Evolutionary conservation across 805 yeast genomes (phyloP).

Genomic region (Hanseniaspora meyeri): DNA sequence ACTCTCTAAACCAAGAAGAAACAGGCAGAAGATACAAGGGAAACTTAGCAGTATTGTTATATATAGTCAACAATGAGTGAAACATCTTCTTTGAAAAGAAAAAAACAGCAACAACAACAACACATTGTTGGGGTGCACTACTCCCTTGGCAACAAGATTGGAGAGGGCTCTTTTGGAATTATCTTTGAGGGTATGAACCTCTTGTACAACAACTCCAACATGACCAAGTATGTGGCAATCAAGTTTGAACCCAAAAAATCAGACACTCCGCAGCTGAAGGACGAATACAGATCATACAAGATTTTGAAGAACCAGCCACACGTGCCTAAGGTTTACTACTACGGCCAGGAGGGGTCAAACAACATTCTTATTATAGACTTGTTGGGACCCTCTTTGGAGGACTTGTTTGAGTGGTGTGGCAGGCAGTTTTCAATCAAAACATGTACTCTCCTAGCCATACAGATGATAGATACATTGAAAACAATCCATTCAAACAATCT

Average conservation of each 20-base stretch:
- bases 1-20: too few relatives aligned
- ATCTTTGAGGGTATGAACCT: constrained; percentile 71
- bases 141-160: constrained; percentile 71
- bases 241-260: constrained; percentile 71
- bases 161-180: constrained; percentile 80
- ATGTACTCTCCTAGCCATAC: constrained; percentile 61
- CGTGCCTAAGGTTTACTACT: constrained; percentile 72
- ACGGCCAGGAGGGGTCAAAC: constrained; percentile 76
- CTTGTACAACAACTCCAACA: constrained; percentile 35
- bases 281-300: constrained; percentile 68
- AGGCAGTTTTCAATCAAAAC: constrained; percentile 60
- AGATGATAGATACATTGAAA: constrained; percentile 63
- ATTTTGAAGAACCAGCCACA: constrained; percentile 58
- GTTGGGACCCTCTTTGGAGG: constrained; percentile 71
- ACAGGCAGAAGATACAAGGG: too few relatives aligned
- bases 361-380: constrained; percentile 65
- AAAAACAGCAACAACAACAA: constrained; percentile 16
- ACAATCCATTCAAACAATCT: constrained; percentile 65
- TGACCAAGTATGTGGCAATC: constrained; percentile 45
- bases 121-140: constrained; percentile 47
- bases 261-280: constrained; percentile 74
- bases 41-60: not conserved
- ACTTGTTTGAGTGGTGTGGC: constrained; percentile 80
- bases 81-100: constrained; percentile 7
- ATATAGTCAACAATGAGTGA: constrained; percentile 4